Evolutionary conservation across 2,329 filamentous ascomycete species (phyloP), one percentile per base, ranked within the genome.

Genomic region (Colletotrichum chrysophilum): DNA sequence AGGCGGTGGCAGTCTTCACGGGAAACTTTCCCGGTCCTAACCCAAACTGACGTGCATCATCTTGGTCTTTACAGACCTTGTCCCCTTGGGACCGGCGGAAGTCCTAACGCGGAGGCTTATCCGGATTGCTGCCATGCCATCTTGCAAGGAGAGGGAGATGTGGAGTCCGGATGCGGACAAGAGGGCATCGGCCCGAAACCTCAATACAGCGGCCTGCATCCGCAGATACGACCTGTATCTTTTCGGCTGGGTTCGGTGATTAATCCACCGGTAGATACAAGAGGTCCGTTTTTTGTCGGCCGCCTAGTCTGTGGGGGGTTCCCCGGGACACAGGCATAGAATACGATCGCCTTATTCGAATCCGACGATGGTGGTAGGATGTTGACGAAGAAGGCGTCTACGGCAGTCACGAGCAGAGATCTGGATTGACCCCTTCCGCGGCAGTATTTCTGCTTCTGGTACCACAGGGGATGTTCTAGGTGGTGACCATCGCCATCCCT

Each of bases 231-330:
- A 52, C 43, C 7, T 21, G 43, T 7, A 52, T 21, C 43, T 52
- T 52, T 52, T 52, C n/a, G 43, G 43, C 43, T 52, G 43, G 43
- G 43, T 52, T 52, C n/a, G 43, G 43, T 52, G 43, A 52, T 52
- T 7, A 21, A 24, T 21, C 12, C 43, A 7, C n/a, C 43, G 43
- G 43, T 13, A 52, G 43, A 13, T 7, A 13, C 10, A 52, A 13
- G 5, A 21, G 10, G 12, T 52, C 43, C 43, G 10, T 52, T 24
- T 13, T 7, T 52, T 21, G n/a, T 52, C 43, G 43, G n/a, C 43
- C n/a, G 43, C n/a, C 12, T 21, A 24, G n/a, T 2, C n/a, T 52
- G n/a, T 7, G 43, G 43, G 43, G n/a, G 2, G 1, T 21, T 52
- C n/a, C 43, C n/a, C 5, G 12, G 43, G 43, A 7, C n/a, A 52